phyloP scores from a whole-genome alignment of 768 basidiomycete species.

The Lactarius psammicola region DNA sequence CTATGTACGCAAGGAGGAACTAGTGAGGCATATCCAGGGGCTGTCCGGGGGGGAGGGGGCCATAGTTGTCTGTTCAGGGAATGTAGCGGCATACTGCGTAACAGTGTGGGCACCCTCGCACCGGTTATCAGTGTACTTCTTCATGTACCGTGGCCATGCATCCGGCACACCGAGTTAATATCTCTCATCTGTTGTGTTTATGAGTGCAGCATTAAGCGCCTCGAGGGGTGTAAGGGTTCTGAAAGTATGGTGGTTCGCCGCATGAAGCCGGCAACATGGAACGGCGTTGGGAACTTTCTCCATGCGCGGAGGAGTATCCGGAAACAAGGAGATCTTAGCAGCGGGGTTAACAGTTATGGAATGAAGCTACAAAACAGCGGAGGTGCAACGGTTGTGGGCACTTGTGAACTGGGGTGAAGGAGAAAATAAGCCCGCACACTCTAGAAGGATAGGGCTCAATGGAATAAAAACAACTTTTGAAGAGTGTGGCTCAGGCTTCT shows the following conservation, averaged over 20 bases:
- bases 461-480: no score
- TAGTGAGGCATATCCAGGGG: no score
- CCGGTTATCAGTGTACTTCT: constrained; percentile 73
- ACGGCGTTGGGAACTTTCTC: constrained; percentile 85
- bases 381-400: no score
- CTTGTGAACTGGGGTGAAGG: no score
- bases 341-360: no score
- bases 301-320: no score
- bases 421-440: no score
- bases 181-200: constrained; percentile 37
- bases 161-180: constrained; percentile 46
- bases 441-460: no score
- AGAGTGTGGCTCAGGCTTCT: no score
- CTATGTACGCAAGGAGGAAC: no score
- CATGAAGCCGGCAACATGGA: constrained; percentile 86
- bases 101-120: constrained; percentile 79
- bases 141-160: constrained; percentile 73
- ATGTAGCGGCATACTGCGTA: constrained; percentile 85
- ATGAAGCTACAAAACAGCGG: no score
- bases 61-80: constrained; percentile 60
- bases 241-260: constrained; percentile 69
- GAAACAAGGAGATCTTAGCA: no score
- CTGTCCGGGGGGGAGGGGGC: constrained; percentile 9
- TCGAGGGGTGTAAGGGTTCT: constrained; percentile 64
- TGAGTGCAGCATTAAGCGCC: constrained; percentile 58